Conservation (phyloP, 495 filamentous ascomycete genomes). For the Talaromyces stipitatus region DNA sequence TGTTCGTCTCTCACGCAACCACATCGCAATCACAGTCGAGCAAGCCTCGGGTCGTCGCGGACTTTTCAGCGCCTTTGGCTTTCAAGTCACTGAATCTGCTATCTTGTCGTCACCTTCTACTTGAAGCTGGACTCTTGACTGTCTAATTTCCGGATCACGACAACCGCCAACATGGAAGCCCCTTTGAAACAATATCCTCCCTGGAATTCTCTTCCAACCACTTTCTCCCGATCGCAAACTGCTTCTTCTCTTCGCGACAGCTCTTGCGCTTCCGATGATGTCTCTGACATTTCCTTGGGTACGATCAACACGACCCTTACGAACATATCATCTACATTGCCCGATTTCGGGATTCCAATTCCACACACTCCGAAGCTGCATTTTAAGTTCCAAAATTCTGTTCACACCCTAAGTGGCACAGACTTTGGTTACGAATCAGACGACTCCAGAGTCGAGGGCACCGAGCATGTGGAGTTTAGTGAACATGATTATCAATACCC, state of each 20-base stretch:
- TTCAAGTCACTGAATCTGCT: background rate
- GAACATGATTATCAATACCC: background rate
- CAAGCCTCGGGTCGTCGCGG: background rate
- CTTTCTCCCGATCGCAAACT: conserved; percentile 31
- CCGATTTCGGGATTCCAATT: conserved; percentile 14
- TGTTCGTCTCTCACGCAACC: background rate
- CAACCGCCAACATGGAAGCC: background rate
- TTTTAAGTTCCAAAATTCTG: conserved; percentile 28
- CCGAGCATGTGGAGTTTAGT: conserved; percentile 6
- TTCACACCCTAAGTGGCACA: conserved; percentile 18
- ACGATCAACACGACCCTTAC: conserved; percentile 16
- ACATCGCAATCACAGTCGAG: background rate
- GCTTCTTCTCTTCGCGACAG: conserved; percentile 29
- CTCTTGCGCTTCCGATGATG: conserved; percentile 39
- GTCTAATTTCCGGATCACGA: background rate
- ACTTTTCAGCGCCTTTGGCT: background rate
- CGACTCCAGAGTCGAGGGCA: conserved; percentile 22
- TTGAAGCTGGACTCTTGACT: background rate
- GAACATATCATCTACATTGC: conserved; percentile 13
- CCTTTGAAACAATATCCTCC: conserved; percentile 14
- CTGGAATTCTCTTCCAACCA: conserved; percentile 38
- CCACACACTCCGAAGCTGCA: conserved; percentile 24
- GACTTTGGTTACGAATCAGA: conserved; percentile 40
- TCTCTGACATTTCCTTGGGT: conserved; percentile 29
- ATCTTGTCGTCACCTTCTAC: background rate